Conservation (phyloP, 2,329 filamentous ascomycete species). For the Beauveria asiatica region DNA sequence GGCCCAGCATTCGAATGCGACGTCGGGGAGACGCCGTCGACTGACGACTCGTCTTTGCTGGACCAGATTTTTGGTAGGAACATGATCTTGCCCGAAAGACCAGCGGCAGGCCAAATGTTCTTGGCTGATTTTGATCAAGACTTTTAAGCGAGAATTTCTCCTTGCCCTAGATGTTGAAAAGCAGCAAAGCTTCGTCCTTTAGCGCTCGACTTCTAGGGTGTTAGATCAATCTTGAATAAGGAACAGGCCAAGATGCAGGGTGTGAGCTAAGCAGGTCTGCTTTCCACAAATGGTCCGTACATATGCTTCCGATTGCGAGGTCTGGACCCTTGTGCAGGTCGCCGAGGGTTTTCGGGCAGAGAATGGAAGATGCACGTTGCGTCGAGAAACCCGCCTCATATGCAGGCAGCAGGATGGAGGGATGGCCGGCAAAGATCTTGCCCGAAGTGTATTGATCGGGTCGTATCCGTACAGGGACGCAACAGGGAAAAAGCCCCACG, state of each 20-base stretch:
- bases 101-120: background rate
- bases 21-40: background rate
- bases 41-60: background rate
- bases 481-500: too few relatives aligned
- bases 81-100: background rate
- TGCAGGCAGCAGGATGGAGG: too few relatives aligned
- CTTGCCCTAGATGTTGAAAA: background rate
- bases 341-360: too few relatives aligned
- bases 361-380: too few relatives aligned
- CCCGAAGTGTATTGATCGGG: too few relatives aligned
- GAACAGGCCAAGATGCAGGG: background rate
- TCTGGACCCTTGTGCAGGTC: background rate
- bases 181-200: background rate
- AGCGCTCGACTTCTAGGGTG: background rate
- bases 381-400: background rate
- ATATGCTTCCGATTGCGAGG: background rate
- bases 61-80: background rate
- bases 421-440: too few relatives aligned
- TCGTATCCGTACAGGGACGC: too few relatives aligned
- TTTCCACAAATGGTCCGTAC: background rate
- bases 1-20: background rate
- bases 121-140: background rate
- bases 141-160: background rate
- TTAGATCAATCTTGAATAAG: background rate
- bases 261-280: background rate